These are phyloP conservation scores for Tolypocladium cylindrosporum DNA, from an alignment of 2,329 filamentous ascomycete genomes.

Conservation along the genomic window DNA sequence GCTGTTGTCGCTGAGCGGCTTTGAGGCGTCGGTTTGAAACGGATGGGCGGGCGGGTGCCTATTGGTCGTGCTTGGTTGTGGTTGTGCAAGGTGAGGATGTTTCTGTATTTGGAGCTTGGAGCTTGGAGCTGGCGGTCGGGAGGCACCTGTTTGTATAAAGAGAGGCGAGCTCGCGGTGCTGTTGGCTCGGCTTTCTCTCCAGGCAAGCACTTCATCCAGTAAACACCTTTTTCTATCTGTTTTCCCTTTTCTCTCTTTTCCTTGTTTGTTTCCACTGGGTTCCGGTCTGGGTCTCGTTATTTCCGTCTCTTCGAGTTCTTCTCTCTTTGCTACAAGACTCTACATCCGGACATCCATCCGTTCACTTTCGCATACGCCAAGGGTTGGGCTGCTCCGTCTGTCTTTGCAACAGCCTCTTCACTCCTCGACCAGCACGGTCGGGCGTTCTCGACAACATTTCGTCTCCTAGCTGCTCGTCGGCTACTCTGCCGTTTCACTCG, in stretches of 20 bases:
- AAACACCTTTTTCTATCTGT: neutral
- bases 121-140: neutral
- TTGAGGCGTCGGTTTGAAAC: neutral
- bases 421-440: constrained; percentile 2
- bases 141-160: constrained; percentile 1
- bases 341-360: neutral
- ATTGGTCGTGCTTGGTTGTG: neutral
- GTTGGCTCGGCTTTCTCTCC: neutral
- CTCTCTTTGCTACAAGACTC: constrained; percentile 6
- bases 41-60: neutral
- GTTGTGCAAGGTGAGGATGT: neutral
- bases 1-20: neutral
- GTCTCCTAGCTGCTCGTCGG: constrained; percentile 16
- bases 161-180: neutral
- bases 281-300: constrained; percentile 12
- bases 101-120: neutral
- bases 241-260: neutral
- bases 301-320: constrained; percentile 10
- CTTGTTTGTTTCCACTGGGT: constrained; percentile 8
- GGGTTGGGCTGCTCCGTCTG: neutral
- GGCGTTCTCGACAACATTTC: constrained; percentile 18
- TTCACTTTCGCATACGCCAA: neutral
- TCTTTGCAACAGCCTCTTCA: neutral
- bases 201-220: constrained; percentile 3
- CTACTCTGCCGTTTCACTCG: constrained; percentile 28